Evolutionary conservation across 169 alveolate species (phyloP), one percentile per base, ranked within the genome.

Genomic region (Amoebophrya sp.): DNA sequence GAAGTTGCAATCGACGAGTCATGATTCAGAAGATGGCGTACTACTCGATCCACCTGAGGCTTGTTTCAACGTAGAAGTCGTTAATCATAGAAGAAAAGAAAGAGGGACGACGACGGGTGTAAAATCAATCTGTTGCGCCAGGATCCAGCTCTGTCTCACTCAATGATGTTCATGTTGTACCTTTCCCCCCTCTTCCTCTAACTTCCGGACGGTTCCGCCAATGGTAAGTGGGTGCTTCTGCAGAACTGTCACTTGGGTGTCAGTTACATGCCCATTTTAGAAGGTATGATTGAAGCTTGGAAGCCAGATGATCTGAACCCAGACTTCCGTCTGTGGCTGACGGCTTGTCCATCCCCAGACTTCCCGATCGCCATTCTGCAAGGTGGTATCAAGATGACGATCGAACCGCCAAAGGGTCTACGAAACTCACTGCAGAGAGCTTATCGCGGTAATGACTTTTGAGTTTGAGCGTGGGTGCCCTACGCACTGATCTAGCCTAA

Each of bases 351-450:
- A 26, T 94, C 97, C 38, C 96, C 96, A 38, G 96, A 95, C 76
- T 96, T 97, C 93, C 98, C 97, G 29, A 94, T 93, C 65, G 93
- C 96, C 40, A 93, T 94, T 40, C 94, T 95, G 90, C 94, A 93
- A 36, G 92, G 92, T 89, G 98, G 99, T 89, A 95, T 97, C 89
- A 98, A 98, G 95, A 95, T 97, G 93, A 98, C 99, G 54, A 97
- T 96, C 93, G 99, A 98, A 92, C 98, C 99, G 10, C 99, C 99
- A 18, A 96, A 97, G 94, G 99, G 99, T 26, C 94, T 98, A 89
- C 96, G 96, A 90, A 97, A 96, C 93, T 96, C 97, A 90, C 93
- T 97, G 41, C 95, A 95, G 47, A 94, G 98, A 91, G 94, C 98
- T 0, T 97, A 95, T 92, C 54, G 65, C 90, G 94, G 89, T 24